These are phyloP conservation scores for Talaromyces proteolyticus DNA, from an alignment of 495 filamentous ascomycete genomes.

Conservation along the genomic window DNA sequence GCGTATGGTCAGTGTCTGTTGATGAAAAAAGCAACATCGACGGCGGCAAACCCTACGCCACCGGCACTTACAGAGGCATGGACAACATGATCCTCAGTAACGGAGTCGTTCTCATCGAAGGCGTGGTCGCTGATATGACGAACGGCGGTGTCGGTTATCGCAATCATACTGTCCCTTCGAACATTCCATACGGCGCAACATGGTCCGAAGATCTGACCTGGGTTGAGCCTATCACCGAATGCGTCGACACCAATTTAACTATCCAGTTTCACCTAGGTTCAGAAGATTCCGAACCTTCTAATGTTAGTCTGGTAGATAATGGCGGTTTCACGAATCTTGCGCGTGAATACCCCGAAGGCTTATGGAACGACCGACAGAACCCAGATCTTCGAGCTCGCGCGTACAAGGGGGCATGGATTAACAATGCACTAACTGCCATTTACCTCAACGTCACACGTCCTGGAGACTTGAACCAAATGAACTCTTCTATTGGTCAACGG, in stretches of 20 bases:
- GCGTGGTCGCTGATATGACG: conserved; percentile 32
- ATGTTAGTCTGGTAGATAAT: conserved; percentile 20
- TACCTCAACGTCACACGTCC: conserved; percentile 18
- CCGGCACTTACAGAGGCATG: conserved; percentile 14
- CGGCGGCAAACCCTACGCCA: conserved; percentile 1
- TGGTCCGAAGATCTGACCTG: conserved; percentile 42
- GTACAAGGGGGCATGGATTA: conserved; percentile 25
- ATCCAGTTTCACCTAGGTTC: conserved; percentile 19
- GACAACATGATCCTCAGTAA: conserved; percentile 23
- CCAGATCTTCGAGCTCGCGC: conserved; percentile 16
- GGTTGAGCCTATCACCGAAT: conserved; percentile 35
- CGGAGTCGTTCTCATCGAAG: conserved; percentile 24
- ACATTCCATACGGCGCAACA: conserved; percentile 13
- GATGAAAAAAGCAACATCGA: background rate
- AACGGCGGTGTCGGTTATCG: conserved; percentile 36
- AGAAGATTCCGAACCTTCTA: background rate
- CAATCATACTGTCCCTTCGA: conserved; percentile 33
- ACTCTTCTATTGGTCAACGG: conserved; percentile 20
- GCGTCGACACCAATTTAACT: conserved; percentile 37
- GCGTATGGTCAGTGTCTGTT: conserved; percentile 13
- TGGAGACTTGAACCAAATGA: conserved; percentile 19
- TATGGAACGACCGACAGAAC: conserved; percentile 15
- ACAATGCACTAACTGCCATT: conserved; percentile 22
- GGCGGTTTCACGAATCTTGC: conserved; percentile 33
- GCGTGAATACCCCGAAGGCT: conserved; percentile 10